phyloP scores from a whole-genome alignment of 208 protist genomes.

The Wallacemonas collosoma region DNA sequence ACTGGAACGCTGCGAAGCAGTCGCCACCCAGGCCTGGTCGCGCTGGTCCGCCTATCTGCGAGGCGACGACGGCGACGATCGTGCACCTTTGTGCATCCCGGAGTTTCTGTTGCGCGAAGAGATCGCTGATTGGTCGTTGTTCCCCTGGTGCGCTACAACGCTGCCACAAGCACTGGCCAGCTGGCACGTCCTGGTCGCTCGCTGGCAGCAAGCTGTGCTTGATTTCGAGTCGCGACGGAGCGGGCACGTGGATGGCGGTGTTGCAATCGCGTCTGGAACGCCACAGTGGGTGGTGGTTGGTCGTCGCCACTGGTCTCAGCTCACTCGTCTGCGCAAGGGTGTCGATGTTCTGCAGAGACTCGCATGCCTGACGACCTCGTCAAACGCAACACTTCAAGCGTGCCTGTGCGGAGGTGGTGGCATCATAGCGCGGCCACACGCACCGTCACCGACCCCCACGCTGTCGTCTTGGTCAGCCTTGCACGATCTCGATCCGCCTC shows the following conservation, averaged over 20 bases:
- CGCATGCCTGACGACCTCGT: neutral
- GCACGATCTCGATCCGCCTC: neutral
- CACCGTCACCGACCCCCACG: no score
- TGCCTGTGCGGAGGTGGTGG: neutral
- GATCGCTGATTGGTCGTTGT: conserved; percentile 9
- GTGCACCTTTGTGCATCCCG: neutral
- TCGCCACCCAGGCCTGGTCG: neutral
- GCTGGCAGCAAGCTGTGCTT: conserved; percentile 3
- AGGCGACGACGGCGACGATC: neutral
- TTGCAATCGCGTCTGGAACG: neutral
- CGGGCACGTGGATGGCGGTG: neutral
- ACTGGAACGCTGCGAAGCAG: neutral
- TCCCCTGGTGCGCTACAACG: neutral
- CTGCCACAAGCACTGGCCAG: neutral
- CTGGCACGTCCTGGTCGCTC: neutral
- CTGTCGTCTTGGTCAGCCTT: conserved; percentile 2
- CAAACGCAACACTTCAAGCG: neutral
- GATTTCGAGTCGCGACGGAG: neutral
- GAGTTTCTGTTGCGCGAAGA: conserved; percentile 3
- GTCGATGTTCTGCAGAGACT: conserved; percentile 1
- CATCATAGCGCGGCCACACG: no score
- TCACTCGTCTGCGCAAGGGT: neutral
- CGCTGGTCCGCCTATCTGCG: neutral
- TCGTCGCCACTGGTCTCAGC: conserved; percentile 12
- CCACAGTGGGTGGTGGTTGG: neutral